phyloP scores from a whole-genome alignment of 345 rosid species.

The Anacardium occidentale region DNA sequence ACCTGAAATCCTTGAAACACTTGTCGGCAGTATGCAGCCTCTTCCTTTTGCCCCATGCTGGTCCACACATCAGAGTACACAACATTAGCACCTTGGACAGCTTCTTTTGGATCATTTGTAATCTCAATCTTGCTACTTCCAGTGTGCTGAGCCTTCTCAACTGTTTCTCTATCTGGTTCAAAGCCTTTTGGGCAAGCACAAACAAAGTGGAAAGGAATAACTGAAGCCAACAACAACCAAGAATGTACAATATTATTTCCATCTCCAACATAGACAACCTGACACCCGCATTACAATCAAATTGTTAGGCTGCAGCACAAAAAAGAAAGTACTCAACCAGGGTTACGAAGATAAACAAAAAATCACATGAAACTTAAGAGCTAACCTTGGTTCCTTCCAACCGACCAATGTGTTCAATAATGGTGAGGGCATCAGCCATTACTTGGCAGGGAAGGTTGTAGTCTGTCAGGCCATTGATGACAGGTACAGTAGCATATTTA shows the following conservation, averaged over 20 bases:
- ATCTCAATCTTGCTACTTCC: constrained; percentile 94
- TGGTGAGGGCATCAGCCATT: constrained; percentile 98
- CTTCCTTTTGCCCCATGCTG: constrained; percentile 97
- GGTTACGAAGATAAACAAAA: neutral
- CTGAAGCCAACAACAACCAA: constrained; percentile 86
- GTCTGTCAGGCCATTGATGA: constrained; percentile 88
- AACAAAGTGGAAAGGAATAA: constrained; percentile 91
- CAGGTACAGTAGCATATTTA: constrained; percentile 76
- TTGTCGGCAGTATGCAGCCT: constrained; percentile 78
- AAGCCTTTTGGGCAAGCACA: constrained; percentile 90
- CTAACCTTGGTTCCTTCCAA: constrained; percentile 90
- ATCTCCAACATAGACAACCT: constrained; percentile 98
- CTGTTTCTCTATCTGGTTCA: constrained; percentile 79
- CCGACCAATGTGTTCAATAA: constrained; percentile 81
- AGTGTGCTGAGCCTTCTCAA: constrained; percentile 63
- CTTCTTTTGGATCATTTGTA: constrained; percentile 81
- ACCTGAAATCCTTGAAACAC: constrained; percentile 96
- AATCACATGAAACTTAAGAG: constrained; percentile 5
- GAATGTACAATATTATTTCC: constrained; percentile 96
- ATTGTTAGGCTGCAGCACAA: constrained; percentile 1
- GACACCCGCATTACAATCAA: constrained; percentile 19
- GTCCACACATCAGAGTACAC: constrained; percentile 99
- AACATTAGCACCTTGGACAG: constrained; percentile 86
- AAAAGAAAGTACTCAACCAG: constrained; percentile 6
- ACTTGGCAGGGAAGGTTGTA: constrained; percentile 96